Conservation (phyloP, 2,329 filamentous ascomycete genomes). For the Fusarium citri region DNA sequence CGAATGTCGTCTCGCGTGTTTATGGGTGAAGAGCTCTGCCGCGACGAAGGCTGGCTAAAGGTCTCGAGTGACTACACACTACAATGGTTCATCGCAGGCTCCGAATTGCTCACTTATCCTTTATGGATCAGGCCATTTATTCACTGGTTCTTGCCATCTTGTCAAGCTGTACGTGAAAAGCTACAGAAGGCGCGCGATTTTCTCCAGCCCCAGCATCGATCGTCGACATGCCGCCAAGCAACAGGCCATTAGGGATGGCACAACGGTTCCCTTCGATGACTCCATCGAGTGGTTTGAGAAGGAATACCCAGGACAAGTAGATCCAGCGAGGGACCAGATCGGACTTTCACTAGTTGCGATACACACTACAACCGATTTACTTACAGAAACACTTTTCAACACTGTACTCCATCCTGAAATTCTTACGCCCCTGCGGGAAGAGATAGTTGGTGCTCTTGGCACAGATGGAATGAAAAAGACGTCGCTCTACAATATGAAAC, state of each 20-base stretch:
- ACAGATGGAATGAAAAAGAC: conserved; percentile 57
- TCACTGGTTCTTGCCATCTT: conserved; percentile 55
- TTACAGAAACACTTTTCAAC: conserved; percentile 31
- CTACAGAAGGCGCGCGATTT: conserved; percentile 44
- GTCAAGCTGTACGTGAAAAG: conserved; percentile 49
- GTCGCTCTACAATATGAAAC: conserved; percentile 56
- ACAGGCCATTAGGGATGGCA: not conserved
- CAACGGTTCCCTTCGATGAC: conserved; percentile 47
- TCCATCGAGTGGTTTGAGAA: conserved; percentile 66
- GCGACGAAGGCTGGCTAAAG: conserved; percentile 59
- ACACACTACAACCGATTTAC: conserved; percentile 60
- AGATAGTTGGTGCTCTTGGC: conserved; percentile 46
- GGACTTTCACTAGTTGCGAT: conserved; percentile 60
- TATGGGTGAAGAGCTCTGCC: conserved; percentile 54
- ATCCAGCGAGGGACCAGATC: conserved; percentile 34
- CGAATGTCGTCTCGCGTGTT: conserved; percentile 52
- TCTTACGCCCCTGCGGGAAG: conserved; percentile 55
- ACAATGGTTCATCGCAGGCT: conserved; percentile 48
- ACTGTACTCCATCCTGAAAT: conserved; percentile 56
- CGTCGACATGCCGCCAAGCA: conserved; percentile 51
- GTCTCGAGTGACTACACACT: conserved; percentile 60
- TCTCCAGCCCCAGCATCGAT: not conserved
- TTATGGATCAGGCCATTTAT: too few relatives aligned
- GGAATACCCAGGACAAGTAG: conserved; percentile 49
- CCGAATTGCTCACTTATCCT: too few relatives aligned